phyloP scores from a whole-genome alignment of 805 yeast genomes.

The Metschnikowia drakensbergensis region DNA sequence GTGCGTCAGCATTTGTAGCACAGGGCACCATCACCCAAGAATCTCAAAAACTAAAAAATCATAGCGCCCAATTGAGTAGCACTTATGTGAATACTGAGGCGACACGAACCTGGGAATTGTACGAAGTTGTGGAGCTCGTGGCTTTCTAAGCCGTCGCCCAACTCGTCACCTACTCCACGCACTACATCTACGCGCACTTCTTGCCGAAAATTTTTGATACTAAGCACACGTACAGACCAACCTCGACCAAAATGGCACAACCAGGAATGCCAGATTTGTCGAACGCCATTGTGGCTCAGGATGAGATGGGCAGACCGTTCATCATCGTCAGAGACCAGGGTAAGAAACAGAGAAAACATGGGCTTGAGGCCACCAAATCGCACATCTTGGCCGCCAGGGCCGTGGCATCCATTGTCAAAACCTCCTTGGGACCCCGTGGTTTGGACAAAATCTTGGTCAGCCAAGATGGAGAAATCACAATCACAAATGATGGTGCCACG shows the following conservation, averaged over 20 bases:
- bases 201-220: slow-evolving; percentile 4
- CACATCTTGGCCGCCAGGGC: slow-evolving; percentile 94
- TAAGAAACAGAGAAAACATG: slow-evolving; percentile 64
- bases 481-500: slow-evolving; percentile 98
- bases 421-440: slow-evolving; percentile 98
- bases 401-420: slow-evolving; percentile 85
- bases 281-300: slow-evolving; percentile 98
- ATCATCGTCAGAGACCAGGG: slow-evolving; percentile 89
- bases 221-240: slow-evolving; percentile 1
- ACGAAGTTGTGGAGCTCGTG: neutral
- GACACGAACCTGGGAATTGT: neutral
- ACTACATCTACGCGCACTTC: slow-evolving; percentile 6
- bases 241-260: slow-evolving; percentile 16
- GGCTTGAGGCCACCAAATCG: slow-evolving; percentile 53
- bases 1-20: too few relatives aligned
- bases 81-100: too few relatives aligned
- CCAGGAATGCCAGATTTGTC: slow-evolving; percentile 80
- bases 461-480: slow-evolving; percentile 97
- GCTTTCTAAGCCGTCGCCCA: neutral
- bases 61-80: too few relatives aligned
- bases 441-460: slow-evolving; percentile 90
- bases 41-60: too few relatives aligned
- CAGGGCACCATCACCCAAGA: too few relatives aligned
- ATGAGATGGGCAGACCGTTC: slow-evolving; percentile 98
- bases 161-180: slow-evolving; percentile 1